phyloP scores from a whole-genome alignment of 345 rosid species.

The Salix suchowensis region DNA sequence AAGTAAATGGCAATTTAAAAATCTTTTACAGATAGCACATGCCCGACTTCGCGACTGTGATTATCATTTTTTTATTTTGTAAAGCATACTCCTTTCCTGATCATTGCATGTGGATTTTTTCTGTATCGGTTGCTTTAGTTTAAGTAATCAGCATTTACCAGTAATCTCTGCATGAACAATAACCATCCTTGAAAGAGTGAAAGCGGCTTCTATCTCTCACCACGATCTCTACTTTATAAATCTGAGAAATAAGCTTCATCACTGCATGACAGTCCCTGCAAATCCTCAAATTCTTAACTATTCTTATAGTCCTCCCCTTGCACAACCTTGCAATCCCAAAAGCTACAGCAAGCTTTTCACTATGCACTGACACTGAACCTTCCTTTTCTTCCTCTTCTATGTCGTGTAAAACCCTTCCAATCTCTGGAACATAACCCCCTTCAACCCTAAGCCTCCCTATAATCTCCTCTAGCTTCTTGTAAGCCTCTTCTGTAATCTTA shows the following conservation, averaged over 20 bases:
- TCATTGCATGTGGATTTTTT: not conserved
- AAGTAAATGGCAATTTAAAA: constrained; percentile 32
- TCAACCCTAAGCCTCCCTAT: constrained; percentile 34
- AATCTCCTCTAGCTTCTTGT: constrained; percentile 31
- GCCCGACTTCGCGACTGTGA: not conserved
- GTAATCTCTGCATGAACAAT: constrained; percentile 59
- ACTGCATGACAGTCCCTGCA: constrained; percentile 56
- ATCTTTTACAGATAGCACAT: constrained; percentile 3
- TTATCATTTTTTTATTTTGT: not conserved
- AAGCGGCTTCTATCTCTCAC: constrained; percentile 65
- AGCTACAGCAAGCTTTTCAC: constrained; percentile 70
- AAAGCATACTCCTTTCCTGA: constrained; percentile 1
- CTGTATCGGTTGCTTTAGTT: not conserved
- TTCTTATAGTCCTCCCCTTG: constrained; percentile 36
- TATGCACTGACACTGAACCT: constrained; percentile 47
- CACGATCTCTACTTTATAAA: constrained; percentile 48
- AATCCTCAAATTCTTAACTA: constrained; percentile 59
- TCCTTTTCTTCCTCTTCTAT: constrained; percentile 61
- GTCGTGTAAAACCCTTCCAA: constrained; percentile 45
- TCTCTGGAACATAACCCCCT: constrained; percentile 55
- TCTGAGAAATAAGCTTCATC: constrained; percentile 50
- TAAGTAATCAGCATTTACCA: constrained; percentile 29
- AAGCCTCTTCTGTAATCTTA: constrained; percentile 28
- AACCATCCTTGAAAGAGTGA: constrained; percentile 45
- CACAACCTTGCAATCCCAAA: constrained; percentile 45